Conservation (phyloP, 1,284 basidiomycete genomes). For the Ceratobasidium sp. region DNA sequence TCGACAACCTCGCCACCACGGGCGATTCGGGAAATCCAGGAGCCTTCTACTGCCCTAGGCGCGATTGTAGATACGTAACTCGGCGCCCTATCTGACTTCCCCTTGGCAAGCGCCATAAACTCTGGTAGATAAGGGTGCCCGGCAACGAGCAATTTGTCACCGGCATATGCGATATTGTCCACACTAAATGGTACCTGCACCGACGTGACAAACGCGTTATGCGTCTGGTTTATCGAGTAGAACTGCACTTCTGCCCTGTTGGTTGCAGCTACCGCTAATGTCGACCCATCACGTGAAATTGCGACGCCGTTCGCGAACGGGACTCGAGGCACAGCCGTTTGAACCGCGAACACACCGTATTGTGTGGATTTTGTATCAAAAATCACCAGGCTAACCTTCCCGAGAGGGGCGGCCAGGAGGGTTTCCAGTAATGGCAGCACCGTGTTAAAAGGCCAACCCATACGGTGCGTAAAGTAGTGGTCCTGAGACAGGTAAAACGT, state of each 20-base stretch:
- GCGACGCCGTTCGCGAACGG: conserved; percentile 78
- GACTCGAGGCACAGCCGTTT: conserved; percentile 63
- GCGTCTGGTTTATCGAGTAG: conserved; percentile 63
- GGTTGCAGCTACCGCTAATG: conserved; percentile 71
- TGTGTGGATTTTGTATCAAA: conserved; percentile 49
- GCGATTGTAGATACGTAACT: conserved; percentile 70
- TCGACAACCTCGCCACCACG: conserved; percentile 47
- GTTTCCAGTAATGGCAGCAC: conserved; percentile 68
- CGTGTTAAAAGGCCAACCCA: conserved; percentile 64
- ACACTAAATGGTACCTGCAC: conserved; percentile 69
- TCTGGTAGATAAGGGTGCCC: conserved; percentile 75
- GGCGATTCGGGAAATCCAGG: conserved; percentile 58
- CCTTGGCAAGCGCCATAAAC: conserved; percentile 63
- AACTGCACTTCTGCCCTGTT: conserved; percentile 64
- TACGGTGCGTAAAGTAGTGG: conserved; percentile 73
- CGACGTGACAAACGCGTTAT: conserved; percentile 58
- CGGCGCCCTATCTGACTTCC: conserved; percentile 60
- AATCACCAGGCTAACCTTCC: conserved; percentile 65
- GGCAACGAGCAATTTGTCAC: conserved; percentile 64
- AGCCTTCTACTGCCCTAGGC: conserved; percentile 42
- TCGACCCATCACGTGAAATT: conserved; percentile 64
- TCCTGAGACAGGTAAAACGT: conserved; percentile 79
- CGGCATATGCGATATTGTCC: conserved; percentile 72
- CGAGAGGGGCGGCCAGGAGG: conserved; percentile 67
- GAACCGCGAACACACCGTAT: conserved; percentile 36